phyloP scores from a whole-genome alignment of 495 filamentous ascomycete species.

The Pyrenula massariospora region DNA sequence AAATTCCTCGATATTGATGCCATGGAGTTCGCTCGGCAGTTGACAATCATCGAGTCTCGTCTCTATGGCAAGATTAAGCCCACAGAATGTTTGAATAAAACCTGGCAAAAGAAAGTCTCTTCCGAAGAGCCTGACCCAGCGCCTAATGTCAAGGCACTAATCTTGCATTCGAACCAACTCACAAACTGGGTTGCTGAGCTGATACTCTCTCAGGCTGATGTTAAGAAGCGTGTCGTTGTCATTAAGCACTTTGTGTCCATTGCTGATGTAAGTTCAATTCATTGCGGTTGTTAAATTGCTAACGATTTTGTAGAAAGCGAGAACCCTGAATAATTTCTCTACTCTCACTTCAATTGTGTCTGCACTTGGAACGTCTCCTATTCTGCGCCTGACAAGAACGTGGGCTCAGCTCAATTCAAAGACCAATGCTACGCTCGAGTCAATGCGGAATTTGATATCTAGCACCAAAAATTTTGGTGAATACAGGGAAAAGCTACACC shows the following conservation, averaged over 20 bases:
- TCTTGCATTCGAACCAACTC: conserved; percentile 94
- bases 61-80: conserved; percentile 92
- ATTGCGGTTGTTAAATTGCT: not conserved
- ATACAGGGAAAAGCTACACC: conserved; percentile 85
- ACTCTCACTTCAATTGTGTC: conserved; percentile 98
- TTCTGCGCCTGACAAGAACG: conserved; percentile 86
- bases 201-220: conserved; percentile 87
- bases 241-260: conserved; percentile 98
- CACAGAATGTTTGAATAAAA: conserved; percentile 94
- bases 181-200: conserved; percentile 99
- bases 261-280: conserved; percentile 60
- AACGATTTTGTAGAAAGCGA: conserved; percentile 62
- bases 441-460: conserved; percentile 88
- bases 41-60: conserved; percentile 92
- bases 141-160: conserved; percentile 87
- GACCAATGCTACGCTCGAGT: conserved; percentile 67
- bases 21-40: conserved; percentile 87
- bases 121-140: conserved; percentile 81
- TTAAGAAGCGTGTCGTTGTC: conserved; percentile 89
- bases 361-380: conserved; percentile 83
- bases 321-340: conserved; percentile 87
- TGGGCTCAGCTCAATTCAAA: conserved; percentile 86
- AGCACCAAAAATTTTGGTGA: conserved; percentile 98
- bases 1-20: conserved; percentile 97
- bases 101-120: conserved; percentile 87